A percentile compares a stretch with the other conserved stretches of the same genome.
These are phyloP conservation scores for Clohesyomyces aquaticus DNA, from an alignment of 495 filamentous ascomycete genomes.

Conservation along the genomic window DNA sequence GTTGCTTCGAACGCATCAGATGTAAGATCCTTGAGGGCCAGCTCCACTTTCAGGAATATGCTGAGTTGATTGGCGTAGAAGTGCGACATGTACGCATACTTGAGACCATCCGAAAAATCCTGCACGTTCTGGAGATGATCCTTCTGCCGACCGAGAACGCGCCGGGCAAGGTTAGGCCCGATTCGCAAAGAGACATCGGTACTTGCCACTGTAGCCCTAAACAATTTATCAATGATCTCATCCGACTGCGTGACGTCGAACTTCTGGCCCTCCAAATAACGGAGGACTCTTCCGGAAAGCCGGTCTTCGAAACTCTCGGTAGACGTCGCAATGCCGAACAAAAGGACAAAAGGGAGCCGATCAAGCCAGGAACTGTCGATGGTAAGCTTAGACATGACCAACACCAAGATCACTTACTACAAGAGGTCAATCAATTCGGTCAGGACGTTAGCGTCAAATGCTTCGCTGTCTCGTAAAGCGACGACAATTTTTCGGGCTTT, in stretches of 20 bases:
- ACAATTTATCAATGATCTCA: slow-evolving; percentile 76
- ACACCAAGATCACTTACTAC: slow-evolving; percentile 57
- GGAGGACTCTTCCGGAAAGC: slow-evolving; percentile 73
- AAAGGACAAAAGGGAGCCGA: slow-evolving; percentile 84
- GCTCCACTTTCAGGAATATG: slow-evolving; percentile 55
- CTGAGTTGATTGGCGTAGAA: slow-evolving; percentile 92
- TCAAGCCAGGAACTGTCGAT: slow-evolving; percentile 73
- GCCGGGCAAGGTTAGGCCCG: slow-evolving; percentile 65
- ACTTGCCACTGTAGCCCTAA: slow-evolving; percentile 67
- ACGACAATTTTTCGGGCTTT: slow-evolving; percentile 67
- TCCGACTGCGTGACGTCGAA: slow-evolving; percentile 83
- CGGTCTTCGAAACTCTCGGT: slow-evolving; percentile 86
- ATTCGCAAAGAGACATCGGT: slow-evolving; percentile 62
- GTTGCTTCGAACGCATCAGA: slow-evolving; percentile 72
- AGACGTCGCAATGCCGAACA: slow-evolving; percentile 90
- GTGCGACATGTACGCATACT: slow-evolving; percentile 96
- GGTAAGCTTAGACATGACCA: slow-evolving; percentile 13
- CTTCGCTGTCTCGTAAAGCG: slow-evolving; percentile 88
- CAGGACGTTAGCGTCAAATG: slow-evolving; percentile 79
- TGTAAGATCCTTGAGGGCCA: slow-evolving; percentile 49
- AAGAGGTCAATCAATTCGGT: slow-evolving; percentile 78
- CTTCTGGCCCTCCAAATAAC: slow-evolving; percentile 71
- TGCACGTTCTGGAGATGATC: slow-evolving; percentile 88
- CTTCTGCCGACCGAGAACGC: slow-evolving; percentile 74
- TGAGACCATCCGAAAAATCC: slow-evolving; percentile 75